phyloP scores from a whole-genome alignment of 306 rosid genomes.

The Cicer arietinum region DNA sequence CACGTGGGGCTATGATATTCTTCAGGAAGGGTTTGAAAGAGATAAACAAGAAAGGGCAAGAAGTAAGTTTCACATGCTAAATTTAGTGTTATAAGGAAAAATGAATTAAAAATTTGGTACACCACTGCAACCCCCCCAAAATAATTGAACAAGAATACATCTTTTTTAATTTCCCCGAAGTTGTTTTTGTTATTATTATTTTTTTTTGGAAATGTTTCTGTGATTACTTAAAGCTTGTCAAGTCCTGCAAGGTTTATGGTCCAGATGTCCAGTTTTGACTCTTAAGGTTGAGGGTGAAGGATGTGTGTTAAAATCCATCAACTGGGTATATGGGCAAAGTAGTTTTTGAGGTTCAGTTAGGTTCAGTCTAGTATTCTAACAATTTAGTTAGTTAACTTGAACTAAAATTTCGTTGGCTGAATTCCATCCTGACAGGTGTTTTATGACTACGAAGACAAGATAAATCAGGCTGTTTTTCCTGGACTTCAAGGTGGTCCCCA shows the following conservation, averaged over 20 bases:
- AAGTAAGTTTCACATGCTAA: constrained; percentile 63
- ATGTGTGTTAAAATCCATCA: background rate
- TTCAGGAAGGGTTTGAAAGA: constrained; percentile 88
- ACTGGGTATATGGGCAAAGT: background rate
- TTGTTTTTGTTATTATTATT: background rate
- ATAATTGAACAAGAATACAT: background rate
- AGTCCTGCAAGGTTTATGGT: background rate
- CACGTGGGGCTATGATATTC: constrained; percentile 98
- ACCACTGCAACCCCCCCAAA: background rate
- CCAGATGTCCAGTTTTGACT: background rate
- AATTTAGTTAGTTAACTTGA: constrained; percentile 39
- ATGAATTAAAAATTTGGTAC: constrained; percentile 23
- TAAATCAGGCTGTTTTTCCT: constrained; percentile 93
- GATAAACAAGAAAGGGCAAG: constrained; percentile 90
- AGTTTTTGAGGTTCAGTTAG: background rate
- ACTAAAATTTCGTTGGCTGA: constrained; percentile 36
- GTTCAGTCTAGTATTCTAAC: constrained; percentile 2
- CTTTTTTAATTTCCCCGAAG: background rate
- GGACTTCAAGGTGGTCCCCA: constrained; percentile 99
- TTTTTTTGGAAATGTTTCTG: background rate
- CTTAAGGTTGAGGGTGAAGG: constrained; percentile 5
- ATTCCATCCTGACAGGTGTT: constrained; percentile 59
- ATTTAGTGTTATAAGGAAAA: constrained; percentile 17
- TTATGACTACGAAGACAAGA: constrained; percentile 81
- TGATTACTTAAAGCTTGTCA: background rate